phyloP scores from a whole-genome alignment of 177 flowering plant species.

The Vitis hybrid region DNA sequence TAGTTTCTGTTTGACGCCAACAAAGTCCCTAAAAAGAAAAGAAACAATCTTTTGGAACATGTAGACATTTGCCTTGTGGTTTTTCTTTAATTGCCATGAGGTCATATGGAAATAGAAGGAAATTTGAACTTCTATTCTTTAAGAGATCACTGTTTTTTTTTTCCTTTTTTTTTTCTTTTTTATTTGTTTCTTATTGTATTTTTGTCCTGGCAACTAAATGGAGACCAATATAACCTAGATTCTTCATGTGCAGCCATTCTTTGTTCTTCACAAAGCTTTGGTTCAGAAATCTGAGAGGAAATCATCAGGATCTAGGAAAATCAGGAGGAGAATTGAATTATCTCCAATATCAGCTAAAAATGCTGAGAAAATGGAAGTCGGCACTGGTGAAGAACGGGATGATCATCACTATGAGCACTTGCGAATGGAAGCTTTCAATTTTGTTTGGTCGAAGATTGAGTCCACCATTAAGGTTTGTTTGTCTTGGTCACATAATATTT shows the following conservation, averaged over 20 bases:
- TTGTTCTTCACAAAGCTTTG: conserved; percentile 70
- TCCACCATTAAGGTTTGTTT: conserved; percentile 43
- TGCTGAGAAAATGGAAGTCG: conserved; percentile 11
- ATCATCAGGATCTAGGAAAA: conserved; percentile 22
- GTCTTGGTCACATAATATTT: background rate
- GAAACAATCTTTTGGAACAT: too few relatives aligned
- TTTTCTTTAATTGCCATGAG: too few relatives aligned
- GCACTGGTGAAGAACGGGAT: conserved; percentile 18
- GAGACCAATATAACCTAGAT: too few relatives aligned
- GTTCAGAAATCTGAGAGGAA: conserved; percentile 30
- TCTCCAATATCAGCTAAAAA: conserved; percentile 27
- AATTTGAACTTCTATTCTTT: too few relatives aligned
- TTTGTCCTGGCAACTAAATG: too few relatives aligned
- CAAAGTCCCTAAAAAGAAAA: too few relatives aligned
- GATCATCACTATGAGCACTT: conserved; percentile 23
- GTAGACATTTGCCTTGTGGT: too few relatives aligned
- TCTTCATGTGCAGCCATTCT: conserved; percentile 54
- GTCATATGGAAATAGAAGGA: too few relatives aligned
- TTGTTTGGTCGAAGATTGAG: conserved; percentile 74
- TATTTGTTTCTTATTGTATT: too few relatives aligned
- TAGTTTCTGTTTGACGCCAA: too few relatives aligned
- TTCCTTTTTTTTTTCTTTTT: too few relatives aligned
- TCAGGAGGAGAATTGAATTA: conserved; percentile 54
- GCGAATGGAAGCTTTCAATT: conserved; percentile 52
- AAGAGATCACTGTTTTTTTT: too few relatives aligned